Percentiles rank a stretch among this genome's conserved stretches.
Conservation (phyloP, 352 stramenopile genomes). For the Aphanomyces cochlioides region DNA sequence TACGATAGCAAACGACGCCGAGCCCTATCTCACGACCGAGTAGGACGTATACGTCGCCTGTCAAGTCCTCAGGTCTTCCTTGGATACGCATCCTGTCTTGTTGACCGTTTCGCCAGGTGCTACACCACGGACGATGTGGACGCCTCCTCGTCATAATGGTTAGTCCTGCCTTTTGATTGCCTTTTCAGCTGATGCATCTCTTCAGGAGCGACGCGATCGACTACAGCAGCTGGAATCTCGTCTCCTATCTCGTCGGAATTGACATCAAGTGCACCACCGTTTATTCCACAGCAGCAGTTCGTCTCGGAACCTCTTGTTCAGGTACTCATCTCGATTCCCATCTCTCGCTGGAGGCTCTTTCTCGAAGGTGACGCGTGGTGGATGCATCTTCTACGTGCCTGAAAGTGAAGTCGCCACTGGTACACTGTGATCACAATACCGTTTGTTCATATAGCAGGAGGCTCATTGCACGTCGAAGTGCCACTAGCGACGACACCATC, state of each 20-base stretch:
- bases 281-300: conserved; percentile 6
- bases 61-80: not conserved
- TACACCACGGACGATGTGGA: not conserved
- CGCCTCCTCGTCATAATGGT: not conserved
- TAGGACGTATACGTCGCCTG: conserved; percentile 1
- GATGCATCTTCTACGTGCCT: conserved; percentile 29
- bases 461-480: too few relatives aligned
- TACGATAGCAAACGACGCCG: too few relatives aligned
- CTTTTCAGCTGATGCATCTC: too few relatives aligned
- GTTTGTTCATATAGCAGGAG: too few relatives aligned
- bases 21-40: too few relatives aligned
- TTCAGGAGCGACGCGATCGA: not conserved
- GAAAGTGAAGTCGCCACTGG: conserved; percentile 14
- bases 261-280: conserved; percentile 24
- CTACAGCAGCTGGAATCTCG: not conserved
- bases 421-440: not conserved
- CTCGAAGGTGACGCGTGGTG: conserved; percentile 17
- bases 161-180: too few relatives aligned
- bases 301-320: conserved; percentile 22
- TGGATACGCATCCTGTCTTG: too few relatives aligned
- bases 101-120: too few relatives aligned
- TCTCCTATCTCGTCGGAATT: conserved; percentile 18
- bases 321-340: not conserved
- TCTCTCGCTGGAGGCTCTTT: not conserved
- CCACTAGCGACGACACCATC: too few relatives aligned